These are phyloP conservation scores for Mycosphaerella arachidis DNA, from an alignment of 2,329 filamentous ascomycete species.

Conservation along the genomic window DNA sequence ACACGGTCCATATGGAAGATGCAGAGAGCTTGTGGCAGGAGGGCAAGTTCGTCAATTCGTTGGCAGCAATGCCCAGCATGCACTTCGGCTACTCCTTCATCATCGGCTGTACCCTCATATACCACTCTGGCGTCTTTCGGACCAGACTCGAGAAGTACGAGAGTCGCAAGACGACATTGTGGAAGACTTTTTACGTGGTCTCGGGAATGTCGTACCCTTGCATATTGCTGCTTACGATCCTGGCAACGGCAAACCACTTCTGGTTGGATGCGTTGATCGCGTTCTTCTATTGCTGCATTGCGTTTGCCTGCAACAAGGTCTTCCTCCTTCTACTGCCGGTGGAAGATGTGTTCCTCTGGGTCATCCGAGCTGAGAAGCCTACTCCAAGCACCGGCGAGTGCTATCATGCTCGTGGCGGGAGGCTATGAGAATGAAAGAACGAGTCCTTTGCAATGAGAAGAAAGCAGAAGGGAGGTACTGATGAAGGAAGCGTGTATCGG, in stretches of 20 bases:
- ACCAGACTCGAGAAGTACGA: constrained; percentile 41
- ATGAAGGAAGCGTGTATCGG: background rate
- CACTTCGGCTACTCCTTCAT: constrained; percentile 52
- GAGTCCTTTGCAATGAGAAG: background rate
- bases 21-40: constrained; percentile 42
- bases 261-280: constrained; percentile 51
- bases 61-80: constrained; percentile 46
- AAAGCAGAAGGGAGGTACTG: background rate
- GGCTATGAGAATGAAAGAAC: constrained; percentile 1
- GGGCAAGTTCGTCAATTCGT: constrained; percentile 42
- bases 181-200: constrained; percentile 43
- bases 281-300: constrained; percentile 40
- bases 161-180: constrained; percentile 37
- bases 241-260: constrained; percentile 59
- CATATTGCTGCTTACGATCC: constrained; percentile 53
- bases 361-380: constrained; percentile 48
- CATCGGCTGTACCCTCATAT: constrained; percentile 48
- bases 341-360: constrained; percentile 49
- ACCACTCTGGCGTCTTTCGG: constrained; percentile 42
- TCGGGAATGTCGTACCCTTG: constrained; percentile 51
- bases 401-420: constrained; percentile 26
- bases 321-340: constrained; percentile 48
- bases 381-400: constrained; percentile 50
- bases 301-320: constrained; percentile 46
- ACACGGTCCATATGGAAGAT: constrained; percentile 42